phyloP scores from a whole-genome alignment of 75 land plant species.

The Larix kaempferi region DNA sequence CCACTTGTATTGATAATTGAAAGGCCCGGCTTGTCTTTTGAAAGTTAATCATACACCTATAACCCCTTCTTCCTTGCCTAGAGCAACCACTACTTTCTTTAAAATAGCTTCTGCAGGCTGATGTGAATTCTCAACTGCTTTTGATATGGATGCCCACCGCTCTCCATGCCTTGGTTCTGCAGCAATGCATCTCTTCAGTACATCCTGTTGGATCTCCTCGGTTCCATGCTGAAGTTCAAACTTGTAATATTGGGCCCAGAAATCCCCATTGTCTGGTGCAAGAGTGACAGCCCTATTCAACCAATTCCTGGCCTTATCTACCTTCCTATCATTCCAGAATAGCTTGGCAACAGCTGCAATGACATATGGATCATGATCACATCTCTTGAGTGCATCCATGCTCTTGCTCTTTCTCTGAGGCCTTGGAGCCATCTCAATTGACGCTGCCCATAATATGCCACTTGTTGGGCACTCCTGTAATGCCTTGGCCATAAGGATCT shows the following conservation, averaged over 20 bases:
- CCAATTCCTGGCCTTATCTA: slow-evolving; percentile 89
- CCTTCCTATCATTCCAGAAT: slow-evolving; percentile 95
- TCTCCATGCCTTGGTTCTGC: slow-evolving; percentile 98
- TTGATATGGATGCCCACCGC: slow-evolving; percentile 73
- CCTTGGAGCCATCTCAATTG: slow-evolving; percentile 92
- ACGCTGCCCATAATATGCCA: slow-evolving; percentile 88
- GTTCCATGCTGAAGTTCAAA: slow-evolving; percentile 90
- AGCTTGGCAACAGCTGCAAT: slow-evolving; percentile 89
- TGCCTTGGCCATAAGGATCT: slow-evolving; percentile 87
- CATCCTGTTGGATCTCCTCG: slow-evolving; percentile 81
- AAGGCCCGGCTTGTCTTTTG: too few species aligned
- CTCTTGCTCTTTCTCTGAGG: slow-evolving; percentile 86
- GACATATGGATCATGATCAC: slow-evolving; percentile 93
- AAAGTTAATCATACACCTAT: slow-evolving; percentile 10
- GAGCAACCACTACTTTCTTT: slow-evolving; percentile 78
- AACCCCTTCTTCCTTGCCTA: slow-evolving; percentile 72
- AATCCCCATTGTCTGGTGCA: slow-evolving; percentile 92
- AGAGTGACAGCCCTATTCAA: slow-evolving; percentile 85
- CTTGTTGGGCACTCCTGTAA: slow-evolving; percentile 95
- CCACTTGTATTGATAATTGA: too few species aligned
- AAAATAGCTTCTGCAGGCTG: slow-evolving; percentile 72
- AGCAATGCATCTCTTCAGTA: slow-evolving; percentile 66
- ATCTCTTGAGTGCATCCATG: slow-evolving; percentile 75
- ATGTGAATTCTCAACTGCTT: slow-evolving; percentile 94
- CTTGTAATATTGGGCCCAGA: slow-evolving; percentile 95